Evolutionary conservation across 805 yeast species (phyloP).

Genomic region (Candida sphagnicola): DNA sequence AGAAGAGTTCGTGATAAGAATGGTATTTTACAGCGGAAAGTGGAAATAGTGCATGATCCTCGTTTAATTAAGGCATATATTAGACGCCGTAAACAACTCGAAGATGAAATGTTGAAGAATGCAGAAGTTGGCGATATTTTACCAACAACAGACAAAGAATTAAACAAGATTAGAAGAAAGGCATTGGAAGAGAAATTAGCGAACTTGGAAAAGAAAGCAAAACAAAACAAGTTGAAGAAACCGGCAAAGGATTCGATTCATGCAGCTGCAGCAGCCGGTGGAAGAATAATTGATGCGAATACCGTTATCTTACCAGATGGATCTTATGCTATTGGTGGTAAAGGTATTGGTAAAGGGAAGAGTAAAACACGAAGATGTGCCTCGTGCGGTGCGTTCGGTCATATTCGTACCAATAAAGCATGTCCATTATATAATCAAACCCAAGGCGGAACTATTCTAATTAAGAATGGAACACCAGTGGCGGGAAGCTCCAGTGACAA

Average conservation of each 20-base stretch:
- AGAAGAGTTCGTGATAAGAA: slow-evolving; percentile 80
- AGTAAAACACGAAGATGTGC: slow-evolving; percentile 81
- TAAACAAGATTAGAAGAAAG: slow-evolving; percentile 71
- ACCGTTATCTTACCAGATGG: slow-evolving; percentile 43
- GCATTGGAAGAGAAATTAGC: slow-evolving; percentile 81
- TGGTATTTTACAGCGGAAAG: slow-evolving; percentile 78
- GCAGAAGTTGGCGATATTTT: slow-evolving; percentile 69
- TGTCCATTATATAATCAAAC: slow-evolving; percentile 72
- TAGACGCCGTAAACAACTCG: slow-evolving; percentile 62
- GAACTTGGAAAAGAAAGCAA: slow-evolving; percentile 64
- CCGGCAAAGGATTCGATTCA: slow-evolving; percentile 31
- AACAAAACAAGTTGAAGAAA: slow-evolving; percentile 30
- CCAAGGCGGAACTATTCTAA: slow-evolving; percentile 1
- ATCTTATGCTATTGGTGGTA: slow-evolving; percentile 50
- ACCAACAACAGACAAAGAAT: slow-evolving; percentile 80
- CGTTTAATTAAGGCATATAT: slow-evolving; percentile 83
- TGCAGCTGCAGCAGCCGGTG: slow-evolving; percentile 41
- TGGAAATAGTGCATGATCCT: slow-evolving; percentile 79
- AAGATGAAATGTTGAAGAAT: slow-evolving; percentile 49
- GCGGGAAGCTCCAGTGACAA: not conserved
- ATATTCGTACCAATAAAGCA: slow-evolving; percentile 83
- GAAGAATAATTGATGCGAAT: slow-evolving; percentile 39
- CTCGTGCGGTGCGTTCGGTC: slow-evolving; percentile 94
- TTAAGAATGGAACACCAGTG: slow-evolving; percentile 1
- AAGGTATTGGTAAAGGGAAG: slow-evolving; percentile 70